phyloP scores from a whole-genome alignment of 2,329 filamentous ascomycete genomes.

The Ophiostoma piceae region DNA sequence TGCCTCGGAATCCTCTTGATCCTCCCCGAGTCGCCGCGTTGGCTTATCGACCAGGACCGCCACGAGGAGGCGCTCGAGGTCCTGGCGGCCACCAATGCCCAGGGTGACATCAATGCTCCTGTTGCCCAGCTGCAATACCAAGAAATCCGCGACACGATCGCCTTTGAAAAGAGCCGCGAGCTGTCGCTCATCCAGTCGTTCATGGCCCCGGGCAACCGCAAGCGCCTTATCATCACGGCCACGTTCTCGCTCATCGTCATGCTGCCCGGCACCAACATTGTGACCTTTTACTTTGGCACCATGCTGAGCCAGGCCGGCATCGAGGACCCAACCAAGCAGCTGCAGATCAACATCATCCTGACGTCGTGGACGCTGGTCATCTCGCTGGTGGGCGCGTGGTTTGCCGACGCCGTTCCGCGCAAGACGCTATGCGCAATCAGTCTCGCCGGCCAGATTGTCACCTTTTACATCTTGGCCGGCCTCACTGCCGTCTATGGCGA shows the following conservation, averaged over 20 bases:
- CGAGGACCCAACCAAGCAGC: slow-evolving; percentile 19
- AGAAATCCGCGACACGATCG: not conserved
- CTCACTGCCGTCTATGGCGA: slow-evolving; percentile 17
- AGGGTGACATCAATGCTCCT: slow-evolving; percentile 10
- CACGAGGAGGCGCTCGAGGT: slow-evolving; percentile 40
- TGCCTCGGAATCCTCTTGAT: slow-evolving; percentile 22
- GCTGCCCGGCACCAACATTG: slow-evolving; percentile 26
- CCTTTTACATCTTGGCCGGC: slow-evolving; percentile 17
- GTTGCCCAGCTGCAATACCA: slow-evolving; percentile 1
- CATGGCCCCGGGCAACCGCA: slow-evolving; percentile 24
- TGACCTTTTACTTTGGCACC: slow-evolving; percentile 34
- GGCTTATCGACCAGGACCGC: slow-evolving; percentile 20
- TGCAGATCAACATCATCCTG: slow-evolving; percentile 23
- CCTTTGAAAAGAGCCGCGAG: slow-evolving; percentile 12
- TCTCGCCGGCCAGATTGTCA: slow-evolving; percentile 18
- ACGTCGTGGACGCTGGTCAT: slow-evolving; percentile 17
- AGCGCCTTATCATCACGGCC: slow-evolving; percentile 24
- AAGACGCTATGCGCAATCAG: slow-evolving; percentile 19
- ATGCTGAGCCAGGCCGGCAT: slow-evolving; percentile 21
- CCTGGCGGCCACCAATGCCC: slow-evolving; percentile 24
- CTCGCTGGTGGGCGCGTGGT: slow-evolving; percentile 13
- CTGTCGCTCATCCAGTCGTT: not conserved
- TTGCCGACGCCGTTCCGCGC: slow-evolving; percentile 13
- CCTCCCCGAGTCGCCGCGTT: slow-evolving; percentile 25
- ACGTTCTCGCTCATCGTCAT: slow-evolving; percentile 22